Base-by-base conservation (phyloP, 345 rosid genomes). In the Populus simonii region DNA sequence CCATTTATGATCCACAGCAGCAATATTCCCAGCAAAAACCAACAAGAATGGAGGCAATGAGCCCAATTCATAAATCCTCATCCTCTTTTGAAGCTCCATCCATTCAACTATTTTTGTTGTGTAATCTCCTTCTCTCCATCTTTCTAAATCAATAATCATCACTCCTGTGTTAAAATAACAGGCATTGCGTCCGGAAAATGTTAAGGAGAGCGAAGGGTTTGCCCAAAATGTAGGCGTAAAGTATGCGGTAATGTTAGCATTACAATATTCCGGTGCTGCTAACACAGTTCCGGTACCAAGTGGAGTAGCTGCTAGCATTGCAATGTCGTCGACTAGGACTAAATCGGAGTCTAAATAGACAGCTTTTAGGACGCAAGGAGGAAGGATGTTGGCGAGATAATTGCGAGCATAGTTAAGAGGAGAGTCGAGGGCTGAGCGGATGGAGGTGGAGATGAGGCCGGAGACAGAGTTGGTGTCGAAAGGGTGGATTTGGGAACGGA, bases 121-220 rank as follows among this genome's bases (percentile, higher is more conserved):
- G 76, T 75, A 85, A 36, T 82, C 85, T 4, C 88, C 88, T 1
- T 35, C 45, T 31, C 88, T 77, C 88, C 88, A 85, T 66, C 85
- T 61, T 17, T 45, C 68, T 8, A 85, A 67, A 55, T 85, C 82
- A 8, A 85, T 85, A 59, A 80, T 80, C 88, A 85, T 85, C 7
- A 85, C 88, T 10, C 88, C 88, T 1, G 88, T 85, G 79, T 85
- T 85, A 75, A 85, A 85, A 63, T 85, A 85, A 18, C 88, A 85
- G 0, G 88, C 82, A 8, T 75, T 78, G 36, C 88, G 77, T n/a
- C 78, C 84, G 1, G 77, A 78, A 68, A 85, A 85, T 8, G 79
- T 78, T 2, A 80, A 20, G 6, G 84, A 83, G 7, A 85, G 73
- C 1, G 84, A 68, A 0, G 88, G 88, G 61, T 85, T 82, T 6